Evolutionary conservation across 2,329 filamentous ascomycete species (phyloP), one percentile per base, ranked within the genome.

Genomic region (Pseudogymnoascus sp.): DNA sequence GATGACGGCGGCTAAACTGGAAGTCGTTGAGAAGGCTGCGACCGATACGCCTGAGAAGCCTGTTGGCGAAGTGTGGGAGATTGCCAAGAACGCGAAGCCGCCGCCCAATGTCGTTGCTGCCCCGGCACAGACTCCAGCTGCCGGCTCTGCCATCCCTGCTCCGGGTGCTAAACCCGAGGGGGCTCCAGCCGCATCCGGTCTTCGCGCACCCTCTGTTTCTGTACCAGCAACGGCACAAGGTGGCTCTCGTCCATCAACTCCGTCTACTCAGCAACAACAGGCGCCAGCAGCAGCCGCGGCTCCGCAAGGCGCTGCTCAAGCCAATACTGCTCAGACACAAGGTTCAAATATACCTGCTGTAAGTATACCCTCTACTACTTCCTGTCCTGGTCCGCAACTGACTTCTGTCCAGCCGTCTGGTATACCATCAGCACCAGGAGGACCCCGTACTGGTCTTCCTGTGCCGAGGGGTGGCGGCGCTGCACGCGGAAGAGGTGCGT

Each of bases 21-120:
- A 83, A 1, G 84, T 94, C 1, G 89, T 97, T 3, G 83, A 92
- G 69, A 89, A 85, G 54, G 92, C 93, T 10, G 91, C 88, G 0
- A 81, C 81, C n/a, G 88, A 96, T 57, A 97, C 92, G 0, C 93
- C 93, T 0, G 81, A 93, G 68, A 86, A 85, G 71, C 84, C 92
- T 0, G 91, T 97, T 3, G 83, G 78, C 8, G 92, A 97, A 73
- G 92, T 97, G 0, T 97, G 90, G 89, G 85, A 88, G 65, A 77
- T 89, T 60, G 92, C 88, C 0, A 92, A 93, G 74, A 78, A 76
- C 60, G 82, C 84, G 9, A 88, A 84, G 71, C 78, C 82, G 29
- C 63, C 65, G n/a, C 63, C 66, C 35, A 59, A 59, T 37, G 35
- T 40, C 8, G 33, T 59, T 26, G 60, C 64, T 44, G 58, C 66